phyloP scores from a whole-genome alignment of 345 rosid genomes.

The Cardamine resedifolia region DNA sequence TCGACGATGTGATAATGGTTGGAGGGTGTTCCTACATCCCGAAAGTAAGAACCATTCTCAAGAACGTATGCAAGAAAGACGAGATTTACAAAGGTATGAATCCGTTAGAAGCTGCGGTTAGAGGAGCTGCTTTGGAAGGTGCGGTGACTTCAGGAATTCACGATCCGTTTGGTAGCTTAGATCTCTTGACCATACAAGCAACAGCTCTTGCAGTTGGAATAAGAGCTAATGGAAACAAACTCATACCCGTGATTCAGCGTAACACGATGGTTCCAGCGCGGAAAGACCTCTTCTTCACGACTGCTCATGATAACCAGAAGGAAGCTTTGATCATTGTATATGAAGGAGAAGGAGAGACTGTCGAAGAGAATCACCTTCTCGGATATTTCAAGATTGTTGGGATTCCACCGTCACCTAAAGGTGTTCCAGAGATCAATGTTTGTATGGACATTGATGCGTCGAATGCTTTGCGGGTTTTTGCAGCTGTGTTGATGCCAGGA shows the following conservation, averaged over 20 bases:
- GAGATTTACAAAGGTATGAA: constrained; percentile 60
- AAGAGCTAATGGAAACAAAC: constrained; percentile 53
- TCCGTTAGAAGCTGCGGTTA: constrained; percentile 74
- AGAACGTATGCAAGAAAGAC: constrained; percentile 48
- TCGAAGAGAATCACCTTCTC: constrained; percentile 70
- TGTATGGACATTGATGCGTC: constrained; percentile 90
- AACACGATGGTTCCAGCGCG: constrained; percentile 79
- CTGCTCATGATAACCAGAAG: constrained; percentile 63
- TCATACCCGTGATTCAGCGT: constrained; percentile 62
- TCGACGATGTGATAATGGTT: constrained; percentile 68
- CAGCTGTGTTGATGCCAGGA: constrained; percentile 67
- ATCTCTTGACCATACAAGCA: constrained; percentile 79
- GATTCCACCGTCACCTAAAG: constrained; percentile 66
- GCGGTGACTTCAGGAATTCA: constrained; percentile 83
- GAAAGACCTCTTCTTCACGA: constrained; percentile 67
- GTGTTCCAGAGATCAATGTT: constrained; percentile 80
- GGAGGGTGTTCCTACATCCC: constrained; percentile 88
- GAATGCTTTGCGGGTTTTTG: constrained; percentile 60
- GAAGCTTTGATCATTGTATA: constrained; percentile 71
- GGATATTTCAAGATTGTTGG: constrained; percentile 83
- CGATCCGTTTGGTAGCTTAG: constrained; percentile 81
- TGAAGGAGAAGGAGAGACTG: constrained; percentile 76
- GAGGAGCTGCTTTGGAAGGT: constrained; percentile 88
- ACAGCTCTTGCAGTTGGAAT: constrained; percentile 72
- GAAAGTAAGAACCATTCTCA: constrained; percentile 48